Conservation (phyloP, 768 basidiomycete genomes). For the Fomitopsis serialis region DNA sequence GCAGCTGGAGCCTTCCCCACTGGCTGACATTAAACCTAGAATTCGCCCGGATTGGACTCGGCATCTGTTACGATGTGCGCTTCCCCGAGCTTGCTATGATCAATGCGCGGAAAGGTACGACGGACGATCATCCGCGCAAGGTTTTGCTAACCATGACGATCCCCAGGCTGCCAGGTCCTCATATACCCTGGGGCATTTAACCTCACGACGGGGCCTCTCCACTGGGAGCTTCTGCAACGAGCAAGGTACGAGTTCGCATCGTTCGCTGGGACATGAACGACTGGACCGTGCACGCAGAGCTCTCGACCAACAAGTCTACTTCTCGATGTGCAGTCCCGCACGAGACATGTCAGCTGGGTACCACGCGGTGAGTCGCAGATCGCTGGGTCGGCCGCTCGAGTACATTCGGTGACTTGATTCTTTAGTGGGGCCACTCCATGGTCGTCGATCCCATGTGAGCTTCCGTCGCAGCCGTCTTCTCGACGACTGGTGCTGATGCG, state of each 20-base stretch:
- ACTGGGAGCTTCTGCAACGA: slow-evolving; percentile 91
- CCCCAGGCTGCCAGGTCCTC: slow-evolving; percentile 75
- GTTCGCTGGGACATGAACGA: neutral
- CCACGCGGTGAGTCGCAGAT: slow-evolving; percentile 62
- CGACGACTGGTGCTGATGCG: neutral
- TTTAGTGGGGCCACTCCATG: slow-evolving; percentile 86
- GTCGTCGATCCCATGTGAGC: slow-evolving; percentile 85
- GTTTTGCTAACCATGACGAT: neutral
- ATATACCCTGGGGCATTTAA: slow-evolving; percentile 97
- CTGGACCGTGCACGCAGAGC: slow-evolving; percentile 45
- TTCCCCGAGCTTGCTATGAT: slow-evolving; percentile 94
- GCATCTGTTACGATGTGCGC: slow-evolving; percentile 94
- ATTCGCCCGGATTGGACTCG: slow-evolving; percentile 96
- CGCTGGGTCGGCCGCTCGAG: neutral
- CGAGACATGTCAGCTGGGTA: slow-evolving; percentile 77
- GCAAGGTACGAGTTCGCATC: slow-evolving; percentile 50
- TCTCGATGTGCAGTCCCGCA: slow-evolving; percentile 95
- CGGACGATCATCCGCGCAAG: neutral
- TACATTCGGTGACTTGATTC: neutral
- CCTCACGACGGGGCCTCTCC: slow-evolving; percentile 88
- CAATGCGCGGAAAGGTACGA: slow-evolving; percentile 74
- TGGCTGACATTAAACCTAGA: slow-evolving; percentile 43
- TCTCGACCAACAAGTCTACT: slow-evolving; percentile 94
- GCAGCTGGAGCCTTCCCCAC: too few species aligned
- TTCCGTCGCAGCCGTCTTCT: neutral